phyloP scores from a whole-genome alignment of 306 rosid species.

The Vigna hirtella region DNA sequence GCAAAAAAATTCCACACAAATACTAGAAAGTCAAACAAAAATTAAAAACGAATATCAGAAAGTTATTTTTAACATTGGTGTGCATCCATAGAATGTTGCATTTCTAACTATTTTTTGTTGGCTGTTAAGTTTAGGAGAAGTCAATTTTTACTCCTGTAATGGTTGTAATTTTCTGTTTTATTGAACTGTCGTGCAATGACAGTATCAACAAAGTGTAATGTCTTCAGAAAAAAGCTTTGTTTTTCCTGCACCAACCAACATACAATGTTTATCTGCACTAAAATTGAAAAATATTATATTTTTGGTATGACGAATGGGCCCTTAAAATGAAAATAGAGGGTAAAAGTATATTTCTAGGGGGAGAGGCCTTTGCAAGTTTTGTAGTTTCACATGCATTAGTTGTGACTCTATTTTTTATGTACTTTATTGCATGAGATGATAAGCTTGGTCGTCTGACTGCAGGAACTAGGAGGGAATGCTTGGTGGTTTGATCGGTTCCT shows the following conservation, averaged over 20 bases:
- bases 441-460: slow-evolving; percentile 51
- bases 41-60: background rate
- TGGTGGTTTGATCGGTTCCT: slow-evolving; percentile 99
- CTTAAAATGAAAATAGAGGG: background rate
- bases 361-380: slow-evolving; percentile 17
- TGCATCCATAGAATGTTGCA: background rate
- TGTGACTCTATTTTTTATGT: slow-evolving; percentile 25
- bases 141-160: background rate
- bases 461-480: slow-evolving; percentile 96
- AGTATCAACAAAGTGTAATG: background rate
- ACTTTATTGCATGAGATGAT: slow-evolving; percentile 23
- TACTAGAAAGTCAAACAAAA: background rate
- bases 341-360: background rate
- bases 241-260: background rate
- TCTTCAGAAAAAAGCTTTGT: background rate
- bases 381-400: slow-evolving; percentile 11
- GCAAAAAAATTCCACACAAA: background rate
- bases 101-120: background rate
- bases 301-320: background rate
- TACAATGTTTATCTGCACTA: background rate
- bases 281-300: background rate
- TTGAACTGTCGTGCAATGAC: background rate
- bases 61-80: background rate
- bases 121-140: background rate
- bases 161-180: slow-evolving; percentile 5